Conservation (phyloP, 2,329 filamentous ascomycete genomes). For the Alternaria tenuissima region DNA sequence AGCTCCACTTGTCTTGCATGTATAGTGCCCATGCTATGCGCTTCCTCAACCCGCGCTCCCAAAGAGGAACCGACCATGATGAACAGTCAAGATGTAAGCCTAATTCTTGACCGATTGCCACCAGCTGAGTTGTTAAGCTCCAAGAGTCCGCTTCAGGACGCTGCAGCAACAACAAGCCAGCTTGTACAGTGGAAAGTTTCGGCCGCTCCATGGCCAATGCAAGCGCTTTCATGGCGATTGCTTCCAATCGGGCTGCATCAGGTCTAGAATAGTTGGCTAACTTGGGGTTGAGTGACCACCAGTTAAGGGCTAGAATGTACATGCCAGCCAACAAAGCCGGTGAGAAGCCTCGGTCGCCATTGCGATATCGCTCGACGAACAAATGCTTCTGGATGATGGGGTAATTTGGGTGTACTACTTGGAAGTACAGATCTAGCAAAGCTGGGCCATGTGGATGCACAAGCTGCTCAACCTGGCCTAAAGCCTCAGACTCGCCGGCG, state of each 20-base stretch:
- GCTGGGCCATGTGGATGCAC: constrained; percentile 79
- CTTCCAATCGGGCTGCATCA: constrained; percentile 76
- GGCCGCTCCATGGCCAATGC: constrained; percentile 81
- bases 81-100: constrained; percentile 89
- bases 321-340: constrained; percentile 80
- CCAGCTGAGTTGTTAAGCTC: constrained; percentile 84
- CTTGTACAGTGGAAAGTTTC: constrained; percentile 82
- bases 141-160: constrained; percentile 80
- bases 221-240: constrained; percentile 75
- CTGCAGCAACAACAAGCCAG: constrained; percentile 77
- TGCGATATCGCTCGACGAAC: constrained; percentile 79
- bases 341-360: constrained; percentile 76
- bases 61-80: constrained; percentile 84
- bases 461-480: constrained; percentile 76
- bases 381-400: constrained; percentile 84
- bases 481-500: constrained; percentile 73
- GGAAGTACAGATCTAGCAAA: constrained; percentile 83
- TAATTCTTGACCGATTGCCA: constrained; percentile 86
- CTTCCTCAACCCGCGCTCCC: constrained; percentile 86
- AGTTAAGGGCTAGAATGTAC: constrained; percentile 86
- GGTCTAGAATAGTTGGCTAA: constrained; percentile 72
- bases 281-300: constrained; percentile 79
- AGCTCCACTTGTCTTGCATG: constrained; percentile 94
- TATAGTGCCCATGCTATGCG: constrained; percentile 90
- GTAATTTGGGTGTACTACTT: constrained; percentile 79